phyloP scores from a whole-genome alignment of 768 basidiomycete species.

The Pleurotus citrinopileatus region DNA sequence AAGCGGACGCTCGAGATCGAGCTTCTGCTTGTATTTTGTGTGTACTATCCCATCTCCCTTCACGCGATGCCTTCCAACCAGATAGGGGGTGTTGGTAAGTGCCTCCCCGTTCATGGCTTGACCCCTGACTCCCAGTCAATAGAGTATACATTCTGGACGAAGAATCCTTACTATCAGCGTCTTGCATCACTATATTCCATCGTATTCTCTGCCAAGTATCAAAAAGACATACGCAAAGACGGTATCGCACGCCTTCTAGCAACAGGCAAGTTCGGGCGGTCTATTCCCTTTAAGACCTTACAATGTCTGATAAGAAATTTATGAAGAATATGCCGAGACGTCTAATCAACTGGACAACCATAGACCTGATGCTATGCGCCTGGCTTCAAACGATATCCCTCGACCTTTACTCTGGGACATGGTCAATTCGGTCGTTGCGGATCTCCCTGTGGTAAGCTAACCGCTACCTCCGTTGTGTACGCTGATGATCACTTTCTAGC shows the following conservation, averaged over 20 bases:
- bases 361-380: constrained; percentile 24
- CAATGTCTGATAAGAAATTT: not conserved
- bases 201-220: constrained; percentile 33
- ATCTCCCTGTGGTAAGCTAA: constrained; percentile 33
- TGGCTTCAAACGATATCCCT: constrained; percentile 24
- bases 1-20: constrained; percentile 18
- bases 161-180: constrained; percentile 32
- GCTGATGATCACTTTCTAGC: constrained; percentile 18
- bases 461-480: not conserved
- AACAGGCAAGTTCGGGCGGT: constrained; percentile 22
- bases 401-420: constrained; percentile 39
- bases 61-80: constrained; percentile 31
- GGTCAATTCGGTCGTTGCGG: constrained; percentile 22
- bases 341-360: constrained; percentile 27
- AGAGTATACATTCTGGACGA: constrained; percentile 41
- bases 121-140: not conserved
- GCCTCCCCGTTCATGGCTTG: not conserved
- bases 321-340: constrained; percentile 33
- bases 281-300: not conserved
- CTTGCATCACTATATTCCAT: constrained; percentile 35
- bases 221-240: constrained; percentile 34
- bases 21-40: constrained; percentile 22
- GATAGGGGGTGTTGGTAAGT: constrained; percentile 32
- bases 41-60: constrained; percentile 26
- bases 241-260: constrained; percentile 27